Conservation (phyloP, 2,329 filamentous ascomycete genomes). For the Botrytis pseudocinerea region DNA sequence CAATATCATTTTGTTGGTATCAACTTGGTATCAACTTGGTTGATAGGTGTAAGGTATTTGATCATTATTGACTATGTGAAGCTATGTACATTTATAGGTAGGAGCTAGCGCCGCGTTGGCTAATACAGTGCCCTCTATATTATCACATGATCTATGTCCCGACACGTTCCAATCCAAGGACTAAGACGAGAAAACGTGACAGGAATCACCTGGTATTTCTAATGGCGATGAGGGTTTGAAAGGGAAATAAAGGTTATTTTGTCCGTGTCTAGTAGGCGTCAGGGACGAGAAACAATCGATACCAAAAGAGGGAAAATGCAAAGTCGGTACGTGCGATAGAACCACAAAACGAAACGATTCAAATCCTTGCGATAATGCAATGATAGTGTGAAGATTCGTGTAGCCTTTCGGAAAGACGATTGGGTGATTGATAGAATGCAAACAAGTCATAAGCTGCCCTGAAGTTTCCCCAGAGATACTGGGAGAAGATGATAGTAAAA, state of each 20-base stretch:
- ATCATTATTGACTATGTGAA: too few species aligned
- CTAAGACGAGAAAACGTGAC: too few species aligned
- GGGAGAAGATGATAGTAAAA: neutral
- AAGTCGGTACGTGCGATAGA: neutral
- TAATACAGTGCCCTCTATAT: too few species aligned
- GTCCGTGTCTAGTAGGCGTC: neutral
- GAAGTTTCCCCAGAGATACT: neutral
- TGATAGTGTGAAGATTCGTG: neutral
- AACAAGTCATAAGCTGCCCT: too few species aligned
- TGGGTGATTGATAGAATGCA: neutral
- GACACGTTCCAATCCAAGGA: neutral
- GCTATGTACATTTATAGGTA: too few species aligned
- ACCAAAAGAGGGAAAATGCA: too few species aligned
- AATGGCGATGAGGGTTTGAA: neutral
- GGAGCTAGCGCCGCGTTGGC: too few species aligned
- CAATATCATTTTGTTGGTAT: neutral
- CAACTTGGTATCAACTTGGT: too few species aligned
- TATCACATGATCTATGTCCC: too few species aligned
- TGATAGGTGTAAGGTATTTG: too few species aligned
- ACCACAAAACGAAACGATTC: too few species aligned
- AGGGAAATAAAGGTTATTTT: neutral
- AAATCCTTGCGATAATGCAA: neutral
- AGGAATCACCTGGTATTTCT: neutral
- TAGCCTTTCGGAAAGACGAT: neutral
- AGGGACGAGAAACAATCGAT: neutral